Evolutionary conservation across 441 rosid genomes (phyloP).

Genomic region (Adansonia rubrostipa): DNA sequence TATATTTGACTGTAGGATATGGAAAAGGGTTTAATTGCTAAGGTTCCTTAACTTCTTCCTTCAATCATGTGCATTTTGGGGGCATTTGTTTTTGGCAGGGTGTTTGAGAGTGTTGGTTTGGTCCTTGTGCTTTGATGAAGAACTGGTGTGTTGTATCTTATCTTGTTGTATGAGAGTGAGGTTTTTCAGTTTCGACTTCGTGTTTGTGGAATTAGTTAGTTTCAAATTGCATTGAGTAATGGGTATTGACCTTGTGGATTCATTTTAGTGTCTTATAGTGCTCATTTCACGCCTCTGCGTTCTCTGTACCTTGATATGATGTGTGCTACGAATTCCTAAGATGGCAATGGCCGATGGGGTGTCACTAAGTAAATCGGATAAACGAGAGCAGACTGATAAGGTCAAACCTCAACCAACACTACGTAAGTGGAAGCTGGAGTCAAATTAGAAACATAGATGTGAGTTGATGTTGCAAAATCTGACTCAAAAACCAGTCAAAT

Average conservation of each 20-base stretch:
- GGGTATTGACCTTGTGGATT: constrained; percentile 27
- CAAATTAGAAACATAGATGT: neutral
- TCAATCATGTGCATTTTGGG: constrained; percentile 30
- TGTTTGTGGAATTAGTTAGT: constrained; percentile 56
- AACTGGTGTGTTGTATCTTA: constrained; percentile 26
- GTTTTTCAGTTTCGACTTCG: constrained; percentile 34
- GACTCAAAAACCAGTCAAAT: neutral
- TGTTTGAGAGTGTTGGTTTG: constrained; percentile 44
- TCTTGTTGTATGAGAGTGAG: constrained; percentile 45
- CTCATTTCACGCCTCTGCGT: neutral
- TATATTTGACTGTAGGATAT: constrained; percentile 20
- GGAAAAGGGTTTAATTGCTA: constrained; percentile 24
- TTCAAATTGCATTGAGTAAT: constrained; percentile 25
- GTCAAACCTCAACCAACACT: too few relatives aligned
- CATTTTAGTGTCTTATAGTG: neutral
- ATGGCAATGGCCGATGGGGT: too few relatives aligned
- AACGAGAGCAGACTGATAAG: too few relatives aligned
- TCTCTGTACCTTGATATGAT: neutral
- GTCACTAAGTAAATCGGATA: too few relatives aligned
- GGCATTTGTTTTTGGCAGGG: constrained; percentile 23
- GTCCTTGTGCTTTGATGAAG: constrained; percentile 27
- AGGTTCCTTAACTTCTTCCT: constrained; percentile 21
- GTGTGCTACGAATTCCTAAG: too few relatives aligned
- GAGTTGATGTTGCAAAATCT: neutral
- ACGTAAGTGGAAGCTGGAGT: too few relatives aligned